phyloP scores from a whole-genome alignment of 164 flowering plant genomes.

The Dillenia suffruticosa region DNA sequence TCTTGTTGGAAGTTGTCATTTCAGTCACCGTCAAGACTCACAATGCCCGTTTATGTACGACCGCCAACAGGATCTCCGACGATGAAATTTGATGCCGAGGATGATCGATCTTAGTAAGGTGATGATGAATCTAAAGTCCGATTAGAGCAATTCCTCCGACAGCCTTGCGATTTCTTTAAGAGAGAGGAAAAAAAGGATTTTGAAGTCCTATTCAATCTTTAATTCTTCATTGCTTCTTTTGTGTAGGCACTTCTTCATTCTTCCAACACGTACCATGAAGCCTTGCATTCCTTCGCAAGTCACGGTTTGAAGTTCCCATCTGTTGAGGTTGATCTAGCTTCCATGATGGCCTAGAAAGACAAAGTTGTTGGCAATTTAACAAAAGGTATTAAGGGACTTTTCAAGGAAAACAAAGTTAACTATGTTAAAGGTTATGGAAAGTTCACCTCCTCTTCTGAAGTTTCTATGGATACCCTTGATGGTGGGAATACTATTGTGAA shows the following conservation, averaged over 20 bases:
- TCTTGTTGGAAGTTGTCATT: too few species aligned
- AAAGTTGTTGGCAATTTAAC: constrained; percentile 78
- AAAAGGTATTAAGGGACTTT: constrained; percentile 81
- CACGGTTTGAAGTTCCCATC: constrained; percentile 81
- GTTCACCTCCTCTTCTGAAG: constrained; percentile 72
- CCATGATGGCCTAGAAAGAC: constrained; percentile 90
- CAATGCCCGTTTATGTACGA: too few species aligned
- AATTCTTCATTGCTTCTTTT: neutral
- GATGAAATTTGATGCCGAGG: too few species aligned
- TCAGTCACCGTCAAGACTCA: too few species aligned
- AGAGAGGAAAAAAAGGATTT: too few species aligned
- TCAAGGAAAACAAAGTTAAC: constrained; percentile 90
- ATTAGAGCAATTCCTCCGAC: too few species aligned
- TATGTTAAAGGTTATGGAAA: constrained; percentile 92
- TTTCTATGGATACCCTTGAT: constrained; percentile 73
- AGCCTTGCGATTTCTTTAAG: too few species aligned
- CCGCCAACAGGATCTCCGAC: too few species aligned
- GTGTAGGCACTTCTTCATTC: constrained; percentile 88
- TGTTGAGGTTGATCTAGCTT: constrained; percentile 83
- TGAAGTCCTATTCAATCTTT: too few species aligned
- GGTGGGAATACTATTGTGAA: constrained; percentile 70
- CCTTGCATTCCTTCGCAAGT: constrained; percentile 64
- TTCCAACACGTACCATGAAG: constrained; percentile 95
- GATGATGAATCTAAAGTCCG: too few species aligned
- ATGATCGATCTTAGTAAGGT: too few species aligned